Conservation (phyloP, 495 filamentous ascomycete species). For the Trichoderma gamsii region DNA sequence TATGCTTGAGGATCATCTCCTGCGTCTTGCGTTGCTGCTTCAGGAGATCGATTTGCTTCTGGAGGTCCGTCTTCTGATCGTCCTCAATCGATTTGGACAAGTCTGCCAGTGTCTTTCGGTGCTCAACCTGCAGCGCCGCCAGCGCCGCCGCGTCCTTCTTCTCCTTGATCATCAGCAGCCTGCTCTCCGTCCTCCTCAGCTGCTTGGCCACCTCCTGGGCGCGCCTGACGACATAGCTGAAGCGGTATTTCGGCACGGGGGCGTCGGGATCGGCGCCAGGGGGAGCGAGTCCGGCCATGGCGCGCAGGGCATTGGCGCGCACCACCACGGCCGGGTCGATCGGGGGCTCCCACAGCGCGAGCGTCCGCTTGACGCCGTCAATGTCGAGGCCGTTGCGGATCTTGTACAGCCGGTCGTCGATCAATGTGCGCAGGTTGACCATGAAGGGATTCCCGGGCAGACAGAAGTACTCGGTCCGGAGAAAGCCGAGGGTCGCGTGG, state of each 20-base stretch:
- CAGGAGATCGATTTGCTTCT: not conserved
- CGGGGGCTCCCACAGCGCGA: constrained; percentile 29
- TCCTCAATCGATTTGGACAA: not conserved
- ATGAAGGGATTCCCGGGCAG: constrained; percentile 26
- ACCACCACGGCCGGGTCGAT: constrained; percentile 26
- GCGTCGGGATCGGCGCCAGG: constrained; percentile 23
- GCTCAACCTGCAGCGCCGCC: not conserved
- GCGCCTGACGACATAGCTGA: constrained; percentile 24
- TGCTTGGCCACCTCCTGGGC: constrained; percentile 30
- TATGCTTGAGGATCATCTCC: not conserved
- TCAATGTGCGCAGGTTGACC: constrained; percentile 17
- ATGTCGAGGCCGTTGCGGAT: constrained; percentile 31
- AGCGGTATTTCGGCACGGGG: constrained; percentile 35
- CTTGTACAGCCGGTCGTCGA: constrained; percentile 34
- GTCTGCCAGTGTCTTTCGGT: not conserved
- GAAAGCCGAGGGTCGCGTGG: no score
- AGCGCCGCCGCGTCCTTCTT: not conserved
- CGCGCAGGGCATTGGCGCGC: constrained; percentile 20
- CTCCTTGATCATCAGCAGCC: not conserved
- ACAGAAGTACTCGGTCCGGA: constrained; percentile 25
- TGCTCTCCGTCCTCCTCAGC: constrained; percentile 16
- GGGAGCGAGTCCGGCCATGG: constrained; percentile 3
- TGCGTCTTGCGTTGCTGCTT: not conserved
- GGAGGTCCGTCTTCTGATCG: not conserved
- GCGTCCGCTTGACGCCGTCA: constrained; percentile 23